Conservation (phyloP, 495 filamentous ascomycete genomes). For the Penicillium verhagenii region DNA sequence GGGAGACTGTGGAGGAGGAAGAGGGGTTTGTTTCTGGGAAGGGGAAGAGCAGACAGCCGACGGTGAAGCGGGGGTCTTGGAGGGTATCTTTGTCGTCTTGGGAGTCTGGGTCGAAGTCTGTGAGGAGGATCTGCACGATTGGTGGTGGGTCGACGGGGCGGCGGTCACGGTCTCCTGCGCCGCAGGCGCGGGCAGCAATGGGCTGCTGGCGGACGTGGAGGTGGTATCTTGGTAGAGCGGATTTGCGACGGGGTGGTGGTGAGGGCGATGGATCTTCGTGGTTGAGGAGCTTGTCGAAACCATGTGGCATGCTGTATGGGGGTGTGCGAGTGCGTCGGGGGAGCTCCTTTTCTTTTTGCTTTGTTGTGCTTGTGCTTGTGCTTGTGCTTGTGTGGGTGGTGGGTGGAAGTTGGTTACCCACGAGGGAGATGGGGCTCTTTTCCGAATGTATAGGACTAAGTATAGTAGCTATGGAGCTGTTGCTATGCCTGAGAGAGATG, state of each 20-base stretch:
- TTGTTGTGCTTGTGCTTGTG: neutral
- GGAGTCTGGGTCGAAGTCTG: conserved; percentile 56
- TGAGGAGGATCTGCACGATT: conserved; percentile 82
- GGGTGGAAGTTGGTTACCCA: conserved; percentile 12
- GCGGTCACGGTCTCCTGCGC: conserved; percentile 90
- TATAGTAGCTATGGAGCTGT: conserved; percentile 30
- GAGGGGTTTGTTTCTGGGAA: conserved; percentile 45
- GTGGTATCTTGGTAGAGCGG: conserved; percentile 42
- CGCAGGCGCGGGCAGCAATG: conserved; percentile 83
- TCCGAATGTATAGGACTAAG: conserved; percentile 38
- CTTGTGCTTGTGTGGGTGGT: neutral
- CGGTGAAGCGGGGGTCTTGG: conserved; percentile 72
- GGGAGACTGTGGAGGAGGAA: conserved; percentile 3
- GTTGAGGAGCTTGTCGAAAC: conserved; percentile 44
- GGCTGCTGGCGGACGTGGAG: conserved; percentile 89
- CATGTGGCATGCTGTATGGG: conserved; percentile 35
- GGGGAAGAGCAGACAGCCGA: conserved; percentile 69
- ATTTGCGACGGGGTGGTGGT: conserved; percentile 20
- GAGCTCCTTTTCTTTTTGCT: conserved; percentile 13
- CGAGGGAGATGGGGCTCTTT: conserved; percentile 22
- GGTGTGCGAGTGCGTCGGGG: conserved; percentile 16
- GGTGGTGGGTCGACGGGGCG: conserved; percentile 94
- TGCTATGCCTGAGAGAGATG: conserved; percentile 31
- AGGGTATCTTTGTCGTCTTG: conserved; percentile 57
- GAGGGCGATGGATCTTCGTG: conserved; percentile 32